A percentile compares a stretch with the other conserved stretches of the same genome.
phyloP scores from a whole-genome alignment of 805 yeast species.

The Candida mattraensis region DNA sequence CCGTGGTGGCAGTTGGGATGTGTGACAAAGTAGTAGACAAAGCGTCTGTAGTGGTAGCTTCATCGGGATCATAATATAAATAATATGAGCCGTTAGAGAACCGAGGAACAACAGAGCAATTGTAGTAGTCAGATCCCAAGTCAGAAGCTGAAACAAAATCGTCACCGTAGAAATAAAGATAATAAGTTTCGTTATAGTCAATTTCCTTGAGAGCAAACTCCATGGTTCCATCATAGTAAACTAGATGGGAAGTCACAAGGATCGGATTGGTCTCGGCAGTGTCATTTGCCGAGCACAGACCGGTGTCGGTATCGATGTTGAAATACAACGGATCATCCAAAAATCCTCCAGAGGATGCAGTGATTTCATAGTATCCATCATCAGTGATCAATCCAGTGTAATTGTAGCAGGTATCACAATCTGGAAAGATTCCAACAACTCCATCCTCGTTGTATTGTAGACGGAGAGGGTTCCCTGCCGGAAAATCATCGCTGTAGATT shows the following conservation, averaged over 20 bases:
- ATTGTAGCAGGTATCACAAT: conserved; percentile 2
- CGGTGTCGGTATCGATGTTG: not conserved
- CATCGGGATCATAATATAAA: not conserved
- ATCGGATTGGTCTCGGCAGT: not conserved
- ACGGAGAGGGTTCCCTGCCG: too few species aligned
- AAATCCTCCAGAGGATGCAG: not conserved
- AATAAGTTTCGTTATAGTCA: not conserved
- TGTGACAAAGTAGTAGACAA: not conserved
- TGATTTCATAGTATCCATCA: conserved; percentile 1
- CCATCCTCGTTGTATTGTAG: conserved; percentile 3
- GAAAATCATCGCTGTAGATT: too few species aligned
- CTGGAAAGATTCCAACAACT: conserved; percentile 1
- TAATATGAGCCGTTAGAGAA: conserved; percentile 1
- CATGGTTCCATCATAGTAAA: conserved; percentile 1
- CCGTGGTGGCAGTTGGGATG: not conserved
- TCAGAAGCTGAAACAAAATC: too few species aligned
- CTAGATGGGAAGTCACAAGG: not conserved
- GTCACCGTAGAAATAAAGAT: conserved; percentile 1
- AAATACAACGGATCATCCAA: not conserved
- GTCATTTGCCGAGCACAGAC: not conserved
- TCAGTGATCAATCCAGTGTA: conserved; percentile 3
- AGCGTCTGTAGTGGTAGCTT: conserved; percentile 1
- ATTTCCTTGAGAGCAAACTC: not conserved
- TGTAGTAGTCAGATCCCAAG: not conserved
- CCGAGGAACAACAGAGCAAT: too few species aligned